Base-by-base conservation (phyloP, 2,329 filamentous ascomycete genomes). In the Cladophialophora immunda region DNA sequence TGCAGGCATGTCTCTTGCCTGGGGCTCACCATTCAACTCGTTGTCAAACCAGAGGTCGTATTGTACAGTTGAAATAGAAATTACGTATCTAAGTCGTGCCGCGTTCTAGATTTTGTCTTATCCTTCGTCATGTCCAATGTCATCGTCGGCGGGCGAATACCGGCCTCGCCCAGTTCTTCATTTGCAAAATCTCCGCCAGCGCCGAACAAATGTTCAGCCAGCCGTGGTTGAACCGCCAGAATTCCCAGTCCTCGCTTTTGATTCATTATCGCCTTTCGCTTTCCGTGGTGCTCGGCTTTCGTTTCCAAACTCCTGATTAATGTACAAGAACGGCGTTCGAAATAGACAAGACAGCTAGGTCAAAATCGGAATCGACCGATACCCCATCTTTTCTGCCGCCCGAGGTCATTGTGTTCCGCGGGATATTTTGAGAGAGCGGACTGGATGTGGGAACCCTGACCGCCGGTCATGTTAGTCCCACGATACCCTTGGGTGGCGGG, bases 401-500 rank as follows among this genome's bases (percentile, higher is more conserved):
- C 65, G 32, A 58, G 29, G 41, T 67, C 65, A 17, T 29, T 25
- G 36, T 66, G 54, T 13, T 58, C 17, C 17, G 58, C 32, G 19
- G 60, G 67, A n/a, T 58, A 47, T 58, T 29, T 58, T 3, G 32
- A 29, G 11, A 29, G 54, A 3, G 53, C 58, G 3, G 27, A 32
- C 47, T 61, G 58, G 30, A 54, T 34, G 36, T 61, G 58, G 30
- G 45, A 56, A 11, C 60, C 54, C 36, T 34, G 65, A 47, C 58
- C 63, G 45, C 58, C 65, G 13, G 63, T 68, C 62, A 64, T 53
- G 19, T 53, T 36, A 2, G 68, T 68, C 22, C 66, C 68, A 7
- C 68, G 52, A 57, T 68, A 70, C 7, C 58, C 58, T 38, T 58
- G 45, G 25, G 60, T 30, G 17, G 32, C 59, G 22, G 54, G 38